Percentiles rank a stretch among this genome's conserved stretches.
These are phyloP conservation scores for Hypoxylon lienhwacheense DNA, from an alignment of 495 filamentous ascomycete genomes.

Conservation along the genomic window DNA sequence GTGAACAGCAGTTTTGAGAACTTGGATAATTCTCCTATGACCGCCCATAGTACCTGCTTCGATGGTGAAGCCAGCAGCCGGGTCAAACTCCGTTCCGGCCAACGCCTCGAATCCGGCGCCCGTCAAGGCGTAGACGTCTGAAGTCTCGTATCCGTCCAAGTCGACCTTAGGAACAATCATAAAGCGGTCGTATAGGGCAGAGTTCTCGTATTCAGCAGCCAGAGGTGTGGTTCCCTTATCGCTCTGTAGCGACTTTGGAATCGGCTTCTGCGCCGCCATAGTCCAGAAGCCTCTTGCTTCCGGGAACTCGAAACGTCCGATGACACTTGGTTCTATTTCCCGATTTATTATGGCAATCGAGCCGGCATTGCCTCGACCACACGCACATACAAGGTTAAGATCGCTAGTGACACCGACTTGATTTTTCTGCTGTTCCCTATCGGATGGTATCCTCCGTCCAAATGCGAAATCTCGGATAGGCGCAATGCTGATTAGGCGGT, in stretches of 20 bases:
- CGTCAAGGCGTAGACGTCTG: constrained; percentile 63
- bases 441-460: constrained; percentile 19
- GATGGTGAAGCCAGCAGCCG: constrained; percentile 78
- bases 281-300: constrained; percentile 67
- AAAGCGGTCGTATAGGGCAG: constrained; percentile 65
- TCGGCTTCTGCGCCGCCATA: constrained; percentile 60
- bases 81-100: constrained; percentile 80
- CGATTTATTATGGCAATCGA: constrained; percentile 73
- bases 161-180: constrained; percentile 68
- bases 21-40: constrained; percentile 77
- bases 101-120: constrained; percentile 66
- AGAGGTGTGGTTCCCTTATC: constrained; percentile 53
- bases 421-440: constrained; percentile 49
- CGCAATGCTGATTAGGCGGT: constrained; percentile 72
- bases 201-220: constrained; percentile 52
- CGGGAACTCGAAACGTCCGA: constrained; percentile 63
- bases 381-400: constrained; percentile 70
- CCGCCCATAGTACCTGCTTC: constrained; percentile 76
- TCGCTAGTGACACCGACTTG: constrained; percentile 52
- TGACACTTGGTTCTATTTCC: constrained; percentile 67
- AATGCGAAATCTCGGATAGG: constrained; percentile 65
- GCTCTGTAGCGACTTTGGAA: constrained; percentile 55
- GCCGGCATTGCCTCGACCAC: constrained; percentile 69
- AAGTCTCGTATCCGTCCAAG: constrained; percentile 58
- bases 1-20: constrained; percentile 78